A percentile compares a stretch with the other conserved stretches of the same genome.
Conservation (phyloP, 306 rosid species). For the Lablab purpureus region DNA sequence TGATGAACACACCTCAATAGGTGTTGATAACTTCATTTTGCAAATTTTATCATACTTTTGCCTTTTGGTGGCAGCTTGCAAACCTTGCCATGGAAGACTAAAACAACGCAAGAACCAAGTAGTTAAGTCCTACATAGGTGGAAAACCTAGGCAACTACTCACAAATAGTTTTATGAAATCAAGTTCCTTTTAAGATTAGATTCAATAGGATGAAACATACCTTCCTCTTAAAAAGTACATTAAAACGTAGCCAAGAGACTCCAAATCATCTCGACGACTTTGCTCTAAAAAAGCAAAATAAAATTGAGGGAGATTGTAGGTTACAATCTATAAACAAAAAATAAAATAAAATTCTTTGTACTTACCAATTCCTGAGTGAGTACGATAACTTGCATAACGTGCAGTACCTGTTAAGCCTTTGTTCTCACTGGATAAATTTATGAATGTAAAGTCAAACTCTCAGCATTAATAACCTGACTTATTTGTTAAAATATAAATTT, state of each 20-base stretch:
- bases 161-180: not conserved
- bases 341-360: not conserved
- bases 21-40: constrained; percentile 70
- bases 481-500: too few species aligned
- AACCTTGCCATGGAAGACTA: constrained; percentile 96
- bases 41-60: constrained; percentile 78
- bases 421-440: constrained; percentile 70
- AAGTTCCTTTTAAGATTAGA: not conserved
- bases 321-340: not conserved
- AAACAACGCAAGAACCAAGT: constrained; percentile 37
- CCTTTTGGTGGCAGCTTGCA: constrained; percentile 69
- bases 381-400: constrained; percentile 82
- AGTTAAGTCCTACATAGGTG: constrained; percentile 19
- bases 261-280: constrained; percentile 55
- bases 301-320: not conserved
- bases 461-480: constrained; percentile 17
- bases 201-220: constrained; percentile 26
- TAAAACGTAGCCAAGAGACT: constrained; percentile 52
- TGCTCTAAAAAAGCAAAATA: constrained; percentile 38
- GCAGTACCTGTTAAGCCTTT: constrained; percentile 86
- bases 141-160: not conserved
- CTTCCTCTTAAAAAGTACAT: constrained; percentile 52
- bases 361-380: constrained; percentile 65
- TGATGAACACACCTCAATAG: constrained; percentile 63
- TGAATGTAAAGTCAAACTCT: constrained; percentile 43